Conservation (phyloP, 2,329 filamentous ascomycete genomes). For the Alternaria triticimaculans region DNA sequence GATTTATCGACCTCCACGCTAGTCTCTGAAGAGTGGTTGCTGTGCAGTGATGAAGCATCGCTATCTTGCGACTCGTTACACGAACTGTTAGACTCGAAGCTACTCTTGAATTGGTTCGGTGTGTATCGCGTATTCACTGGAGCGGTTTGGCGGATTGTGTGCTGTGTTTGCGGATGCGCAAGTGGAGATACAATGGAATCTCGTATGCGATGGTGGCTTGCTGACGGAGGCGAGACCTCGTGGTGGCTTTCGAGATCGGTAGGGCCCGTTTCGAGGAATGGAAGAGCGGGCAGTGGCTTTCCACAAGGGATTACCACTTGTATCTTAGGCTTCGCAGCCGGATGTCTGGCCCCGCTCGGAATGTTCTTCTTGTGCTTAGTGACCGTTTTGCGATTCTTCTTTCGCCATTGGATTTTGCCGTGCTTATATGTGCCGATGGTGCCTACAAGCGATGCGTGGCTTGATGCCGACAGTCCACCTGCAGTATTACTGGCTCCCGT, state of each 20-base stretch:
- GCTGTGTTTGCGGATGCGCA: slow-evolving; percentile 22
- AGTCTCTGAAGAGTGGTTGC: slow-evolving; percentile 48
- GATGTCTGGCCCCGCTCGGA: slow-evolving; percentile 21
- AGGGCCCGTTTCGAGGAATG: slow-evolving; percentile 36
- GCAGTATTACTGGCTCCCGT: slow-evolving; percentile 16
- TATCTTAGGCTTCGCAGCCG: slow-evolving; percentile 41
- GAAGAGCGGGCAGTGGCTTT: slow-evolving; percentile 38
- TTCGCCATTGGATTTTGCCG: slow-evolving; percentile 52
- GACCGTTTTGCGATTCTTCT: slow-evolving; percentile 15
- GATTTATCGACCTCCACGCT: slow-evolving; percentile 44
- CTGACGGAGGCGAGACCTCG: slow-evolving; percentile 45
- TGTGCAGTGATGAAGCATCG: slow-evolving; percentile 50
- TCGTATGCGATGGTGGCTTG: slow-evolving; percentile 26
- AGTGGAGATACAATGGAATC: slow-evolving; percentile 44
- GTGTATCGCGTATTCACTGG: slow-evolving; percentile 4
- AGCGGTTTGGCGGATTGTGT: slow-evolving; percentile 16
- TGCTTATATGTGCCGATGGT: slow-evolving; percentile 56
- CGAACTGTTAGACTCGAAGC: slow-evolving; percentile 34
- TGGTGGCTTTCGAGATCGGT: slow-evolving; percentile 24
- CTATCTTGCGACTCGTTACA: slow-evolving; percentile 47
- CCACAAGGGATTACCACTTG: slow-evolving; percentile 47
- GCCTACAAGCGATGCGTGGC: slow-evolving; percentile 29
- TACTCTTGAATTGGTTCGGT: slow-evolving; percentile 17
- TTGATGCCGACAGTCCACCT: slow-evolving; percentile 34
- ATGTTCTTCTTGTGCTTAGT: slow-evolving; percentile 13